Conservation (phyloP, 1,284 basidiomycete genomes). For the Marasmius fiardii region DNA sequence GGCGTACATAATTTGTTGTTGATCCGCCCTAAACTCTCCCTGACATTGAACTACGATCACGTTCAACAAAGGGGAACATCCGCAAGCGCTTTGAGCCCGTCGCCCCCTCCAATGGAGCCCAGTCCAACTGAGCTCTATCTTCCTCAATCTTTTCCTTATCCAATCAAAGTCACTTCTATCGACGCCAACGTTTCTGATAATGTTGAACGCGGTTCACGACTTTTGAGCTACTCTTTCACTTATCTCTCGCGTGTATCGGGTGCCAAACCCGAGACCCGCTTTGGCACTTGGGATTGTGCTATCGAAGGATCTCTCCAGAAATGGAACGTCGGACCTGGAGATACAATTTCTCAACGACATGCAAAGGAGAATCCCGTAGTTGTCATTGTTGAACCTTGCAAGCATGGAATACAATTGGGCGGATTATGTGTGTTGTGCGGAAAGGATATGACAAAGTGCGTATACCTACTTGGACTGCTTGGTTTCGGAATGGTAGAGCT, state of each 20-base stretch:
- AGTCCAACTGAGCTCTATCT: constrained; percentile 65
- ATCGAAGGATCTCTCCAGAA: constrained; percentile 69
- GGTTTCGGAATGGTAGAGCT: constrained; percentile 10
- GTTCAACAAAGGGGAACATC: constrained; percentile 3
- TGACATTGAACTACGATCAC: constrained; percentile 13
- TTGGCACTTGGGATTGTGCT: constrained; percentile 85
- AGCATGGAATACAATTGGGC: constrained; percentile 88
- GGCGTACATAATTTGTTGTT: background rate
- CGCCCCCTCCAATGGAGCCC: too few relatives aligned
- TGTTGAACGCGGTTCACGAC: constrained; percentile 66
- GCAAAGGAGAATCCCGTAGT: constrained; percentile 60
- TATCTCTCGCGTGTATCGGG: constrained; percentile 40
- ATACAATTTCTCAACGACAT: constrained; percentile 52
- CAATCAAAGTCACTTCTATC: constrained; percentile 71
- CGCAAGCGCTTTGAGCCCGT: background rate
- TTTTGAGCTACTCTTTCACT: constrained; percentile 79
- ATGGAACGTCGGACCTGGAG: constrained; percentile 64
- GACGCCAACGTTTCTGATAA: constrained; percentile 41
- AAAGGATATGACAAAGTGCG: constrained; percentile 89
- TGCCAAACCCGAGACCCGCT: constrained; percentile 60
- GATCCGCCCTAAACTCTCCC: constrained; percentile 4
- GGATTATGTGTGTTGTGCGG: constrained; percentile 94
- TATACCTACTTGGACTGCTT: constrained; percentile 13
- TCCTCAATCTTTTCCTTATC: constrained; percentile 72
- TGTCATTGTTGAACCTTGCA: constrained; percentile 81